Percentiles rank a stretch among this genome's conserved stretches.
phyloP scores from a whole-genome alignment of 805 yeast species.

The Candida maesae region DNA sequence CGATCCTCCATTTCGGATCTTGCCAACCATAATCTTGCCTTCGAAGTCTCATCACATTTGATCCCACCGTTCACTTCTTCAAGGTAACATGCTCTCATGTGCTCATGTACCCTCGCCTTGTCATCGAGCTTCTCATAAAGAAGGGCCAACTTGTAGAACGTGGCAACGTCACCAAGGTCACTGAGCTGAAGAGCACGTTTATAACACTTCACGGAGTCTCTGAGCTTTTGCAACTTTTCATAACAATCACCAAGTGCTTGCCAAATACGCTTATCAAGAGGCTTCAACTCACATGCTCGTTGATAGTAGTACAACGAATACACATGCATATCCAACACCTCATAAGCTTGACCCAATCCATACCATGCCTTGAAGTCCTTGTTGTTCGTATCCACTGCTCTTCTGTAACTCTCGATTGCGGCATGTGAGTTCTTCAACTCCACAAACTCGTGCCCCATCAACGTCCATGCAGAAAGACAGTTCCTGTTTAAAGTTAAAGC shows the following conservation, averaged over 20 bases:
- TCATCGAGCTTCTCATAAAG: conserved; percentile 59
- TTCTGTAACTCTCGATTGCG: conserved; percentile 89
- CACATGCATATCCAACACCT: conserved; percentile 90
- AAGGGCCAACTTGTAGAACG: conserved; percentile 64
- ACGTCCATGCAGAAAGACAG: conserved; percentile 91
- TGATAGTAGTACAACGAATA: conserved; percentile 92
- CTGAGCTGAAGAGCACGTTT: conserved; percentile 66
- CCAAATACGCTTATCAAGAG: conserved; percentile 94
- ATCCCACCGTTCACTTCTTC: conserved; percentile 59
- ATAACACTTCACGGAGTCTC: conserved; percentile 77
- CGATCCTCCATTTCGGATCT: conserved; percentile 52
- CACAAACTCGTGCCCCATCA: conserved; percentile 98
- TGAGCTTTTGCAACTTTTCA: conserved; percentile 65
- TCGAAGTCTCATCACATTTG: conserved; percentile 66
- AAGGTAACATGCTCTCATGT: conserved; percentile 47
- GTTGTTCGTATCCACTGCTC: conserved; percentile 87
- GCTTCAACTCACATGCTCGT: conserved; percentile 82
- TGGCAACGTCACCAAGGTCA: conserved; percentile 50
- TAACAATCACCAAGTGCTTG: conserved; percentile 88
- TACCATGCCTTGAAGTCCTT: conserved; percentile 97
- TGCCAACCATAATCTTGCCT: conserved; percentile 87
- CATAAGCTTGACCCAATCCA: conserved; percentile 97
- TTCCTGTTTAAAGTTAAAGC: conserved; percentile 78
- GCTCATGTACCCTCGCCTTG: conserved; percentile 19
- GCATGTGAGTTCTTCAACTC: conserved; percentile 96